phyloP scores from a whole-genome alignment of 305 asterid genomes.

The Nicotiana rustica region DNA sequence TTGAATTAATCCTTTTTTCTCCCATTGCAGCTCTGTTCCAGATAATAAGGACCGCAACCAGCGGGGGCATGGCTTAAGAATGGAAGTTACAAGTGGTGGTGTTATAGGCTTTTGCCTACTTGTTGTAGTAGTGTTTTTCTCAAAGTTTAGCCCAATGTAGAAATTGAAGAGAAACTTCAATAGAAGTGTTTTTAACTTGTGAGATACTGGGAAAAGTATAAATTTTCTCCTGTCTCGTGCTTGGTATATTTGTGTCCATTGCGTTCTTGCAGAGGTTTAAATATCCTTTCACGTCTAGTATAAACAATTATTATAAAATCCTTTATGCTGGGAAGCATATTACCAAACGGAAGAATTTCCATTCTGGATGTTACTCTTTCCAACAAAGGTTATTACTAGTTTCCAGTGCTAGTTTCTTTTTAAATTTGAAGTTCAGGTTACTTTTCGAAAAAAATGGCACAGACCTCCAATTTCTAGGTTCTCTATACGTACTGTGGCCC shows the following conservation, averaged over 20 bases:
- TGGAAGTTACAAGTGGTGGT: neutral
- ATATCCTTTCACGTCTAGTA: neutral
- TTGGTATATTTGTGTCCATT: neutral
- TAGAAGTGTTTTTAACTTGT: slow-evolving; percentile 1
- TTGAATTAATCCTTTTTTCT: slow-evolving; percentile 30
- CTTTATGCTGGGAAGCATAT: neutral
- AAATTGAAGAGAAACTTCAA: neutral
- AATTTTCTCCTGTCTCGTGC: neutral
- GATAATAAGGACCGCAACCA: slow-evolving; percentile 87
- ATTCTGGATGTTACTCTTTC: neutral
- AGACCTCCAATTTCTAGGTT: too few species aligned
- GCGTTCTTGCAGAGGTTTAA: neutral
- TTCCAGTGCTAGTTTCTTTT: too few species aligned
- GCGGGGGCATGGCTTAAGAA: slow-evolving; percentile 79
- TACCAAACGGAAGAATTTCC: neutral
- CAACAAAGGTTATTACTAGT: too few species aligned
- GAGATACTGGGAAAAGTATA: slow-evolving; percentile 13
- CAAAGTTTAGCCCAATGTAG: slow-evolving; percentile 34
- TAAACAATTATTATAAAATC: neutral
- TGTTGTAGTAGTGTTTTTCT: slow-evolving; percentile 38
- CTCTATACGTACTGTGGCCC: too few species aligned
- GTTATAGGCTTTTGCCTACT: neutral
- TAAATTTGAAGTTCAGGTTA: too few species aligned
- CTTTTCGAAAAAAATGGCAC: too few species aligned
- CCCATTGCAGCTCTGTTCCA: slow-evolving; percentile 71